Conservation (phyloP, 352 stramenopile genomes). For the Phytophthora uliginosa region DNA sequence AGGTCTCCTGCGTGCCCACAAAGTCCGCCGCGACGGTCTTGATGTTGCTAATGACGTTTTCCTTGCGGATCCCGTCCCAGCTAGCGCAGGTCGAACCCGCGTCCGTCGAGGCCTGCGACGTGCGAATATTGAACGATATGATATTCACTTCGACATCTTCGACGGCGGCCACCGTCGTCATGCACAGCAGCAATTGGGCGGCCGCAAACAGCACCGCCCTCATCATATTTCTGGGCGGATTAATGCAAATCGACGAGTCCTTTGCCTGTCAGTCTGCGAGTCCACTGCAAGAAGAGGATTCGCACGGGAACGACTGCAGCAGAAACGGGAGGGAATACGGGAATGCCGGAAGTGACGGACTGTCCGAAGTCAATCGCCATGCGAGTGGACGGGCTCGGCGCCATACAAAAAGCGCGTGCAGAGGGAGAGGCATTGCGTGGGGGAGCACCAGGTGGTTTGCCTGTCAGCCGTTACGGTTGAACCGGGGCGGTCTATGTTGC, state of each 20-base stretch:
- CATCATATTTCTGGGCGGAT: conserved; percentile 22
- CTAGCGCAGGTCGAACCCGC: conserved; percentile 54
- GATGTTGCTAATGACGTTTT: conserved; percentile 71
- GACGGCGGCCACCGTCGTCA: conserved; percentile 11
- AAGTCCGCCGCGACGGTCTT: conserved; percentile 68
- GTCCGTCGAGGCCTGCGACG: conserved; percentile 63
- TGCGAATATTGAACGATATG: conserved; percentile 89
- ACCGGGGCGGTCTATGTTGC: conserved; percentile 1
- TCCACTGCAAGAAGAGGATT: neutral
- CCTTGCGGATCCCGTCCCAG: conserved; percentile 74
- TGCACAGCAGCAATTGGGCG: conserved; percentile 21
- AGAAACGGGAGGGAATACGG: conserved; percentile 10
- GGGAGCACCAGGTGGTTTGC: conserved; percentile 23
- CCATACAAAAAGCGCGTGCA: conserved; percentile 34
- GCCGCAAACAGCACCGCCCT: conserved; percentile 31
- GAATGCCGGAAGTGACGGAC: conserved; percentile 34
- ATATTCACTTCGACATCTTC: conserved; percentile 65
- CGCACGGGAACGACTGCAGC: conserved; percentile 10
- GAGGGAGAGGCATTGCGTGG: conserved; percentile 31
- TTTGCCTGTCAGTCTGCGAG: neutral
- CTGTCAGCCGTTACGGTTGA: conserved; percentile 37
- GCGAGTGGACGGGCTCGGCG: conserved; percentile 28
- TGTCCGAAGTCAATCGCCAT: conserved; percentile 16
- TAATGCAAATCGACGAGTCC: conserved; percentile 17
- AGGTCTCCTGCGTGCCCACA: conserved; percentile 86